Evolutionary conservation across 345 rosid species (phyloP), one percentile per base, ranked within the genome.

Genomic region (Noccaea bulbosa): DNA sequence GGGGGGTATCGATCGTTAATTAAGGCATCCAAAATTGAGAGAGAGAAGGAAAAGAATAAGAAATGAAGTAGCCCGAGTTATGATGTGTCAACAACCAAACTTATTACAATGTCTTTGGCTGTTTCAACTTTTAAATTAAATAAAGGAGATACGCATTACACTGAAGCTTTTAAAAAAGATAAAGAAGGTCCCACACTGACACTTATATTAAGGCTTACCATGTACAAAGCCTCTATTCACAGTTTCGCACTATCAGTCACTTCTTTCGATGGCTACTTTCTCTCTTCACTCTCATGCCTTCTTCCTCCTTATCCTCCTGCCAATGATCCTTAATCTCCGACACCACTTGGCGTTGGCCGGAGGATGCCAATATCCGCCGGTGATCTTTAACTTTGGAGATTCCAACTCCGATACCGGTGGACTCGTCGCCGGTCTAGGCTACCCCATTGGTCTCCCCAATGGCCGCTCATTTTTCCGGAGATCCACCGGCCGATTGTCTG

Each of bases 341-440:
- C 51, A 52, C 24, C 69, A 51, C 8, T 68, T 53, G 12, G 30
- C 11, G 7, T 45, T 60, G 38, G 74, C 78, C 4, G 51, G 83
- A 11, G 78, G 43, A 52, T 84, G 93, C 79, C 78, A 71, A 22
- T 35, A 20, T 20, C 82, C 83, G 4, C 89, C 96, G 5, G 69
- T 89, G 48, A 84, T 89, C 78, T 89, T 89, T 92, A 87, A 80
- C 85, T 89, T 89, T 33, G 98, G 98, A 5, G 93, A 92, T 75
- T 92, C 98, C 3, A 89, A 92, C 85, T 89, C 98, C 33, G 96
- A 89, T 83, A 87, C 96, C 1, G 97, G 97, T n/a, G 96, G 89
- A 7, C 97, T 91, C n/a, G 50, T 48, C 17, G 88, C 93, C 11
- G 98, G 93, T 11, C 92, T 89, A 27, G 98, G 98, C 11, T 89